Evolutionary conservation across 2,329 filamentous ascomycete species (phyloP), one percentile per base, ranked within the genome.

Genomic region (Alternaria burnsii): DNA sequence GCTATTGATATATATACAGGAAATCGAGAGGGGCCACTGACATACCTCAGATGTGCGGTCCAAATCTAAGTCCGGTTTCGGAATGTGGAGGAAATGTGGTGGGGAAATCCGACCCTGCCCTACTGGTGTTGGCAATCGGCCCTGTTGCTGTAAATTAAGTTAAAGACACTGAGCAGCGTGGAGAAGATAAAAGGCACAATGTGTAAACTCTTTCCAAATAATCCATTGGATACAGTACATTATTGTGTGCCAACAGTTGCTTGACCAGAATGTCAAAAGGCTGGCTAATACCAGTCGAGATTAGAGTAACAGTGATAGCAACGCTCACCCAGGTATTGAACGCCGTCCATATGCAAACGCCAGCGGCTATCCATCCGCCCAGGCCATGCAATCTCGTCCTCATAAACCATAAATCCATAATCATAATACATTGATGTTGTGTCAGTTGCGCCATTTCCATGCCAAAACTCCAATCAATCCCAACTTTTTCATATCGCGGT

Each of bases 381-480:
- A 48, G 46, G 3, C 46, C 34, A 52, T 52, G 48, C 53, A 61
- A 41, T 50, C 36, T 36, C 47, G 48, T 12, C 48, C 14, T 46
- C 36, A 34, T n/a, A 46, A 47, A 22, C 20, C 47, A 18, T 57
- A 18, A 40, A 40, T 20, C 36, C n/a, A 46, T 32, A 47, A 47
- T 60, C 53, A 52, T 60, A n/a, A n/a, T 57, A 52, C 53, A 60
- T 34, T 41, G 47, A 24, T 30, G 24, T 36, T 22, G 26, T 34
- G 16, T 34, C 41, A 18, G 41, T 40, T 30, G 30, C 46, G 46
- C 20, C 32, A n/a, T 38, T 38, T 3, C 54, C 48, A 52, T 52
- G 26, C 30, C 22, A 47, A 40, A 38, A 52, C 34, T 34, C 28
- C 22, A 8, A 18, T 12, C 1, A 24, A 30, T 18, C 8, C 41